Evolutionary conservation across 495 filamentous ascomycete species (phyloP).

Genomic region (Bacidia gigantensis): DNA sequence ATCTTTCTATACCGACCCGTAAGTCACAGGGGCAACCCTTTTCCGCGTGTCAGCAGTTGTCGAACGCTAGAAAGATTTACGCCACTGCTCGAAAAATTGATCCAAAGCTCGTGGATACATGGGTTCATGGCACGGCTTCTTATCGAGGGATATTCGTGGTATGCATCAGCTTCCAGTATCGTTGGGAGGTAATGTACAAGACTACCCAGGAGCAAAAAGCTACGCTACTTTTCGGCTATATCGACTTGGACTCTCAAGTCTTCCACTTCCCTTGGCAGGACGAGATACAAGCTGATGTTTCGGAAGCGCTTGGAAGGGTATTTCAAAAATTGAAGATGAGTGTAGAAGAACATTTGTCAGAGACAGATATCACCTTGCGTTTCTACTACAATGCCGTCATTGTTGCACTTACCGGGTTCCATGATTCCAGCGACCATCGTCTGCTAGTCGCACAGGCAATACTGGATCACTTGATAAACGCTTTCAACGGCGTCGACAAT

Average conservation of each 20-base stretch:
- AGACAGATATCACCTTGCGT: not conserved
- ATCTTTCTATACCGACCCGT: not conserved
- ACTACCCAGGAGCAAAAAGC: slow-evolving; percentile 26
- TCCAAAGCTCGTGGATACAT: not conserved
- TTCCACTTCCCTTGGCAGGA: slow-evolving; percentile 12
- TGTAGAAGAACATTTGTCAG: not conserved
- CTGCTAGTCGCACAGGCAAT: not conserved
- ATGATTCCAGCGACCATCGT: slow-evolving; percentile 18
- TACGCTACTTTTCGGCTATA: slow-evolving; percentile 26
- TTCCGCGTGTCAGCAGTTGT: not conserved
- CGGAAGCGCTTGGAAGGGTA: slow-evolving; percentile 9
- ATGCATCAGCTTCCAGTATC: not conserved
- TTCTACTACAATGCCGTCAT: slow-evolving; percentile 1
- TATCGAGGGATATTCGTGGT: not conserved
- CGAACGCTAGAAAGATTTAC: not conserved
- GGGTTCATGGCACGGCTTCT: not conserved
- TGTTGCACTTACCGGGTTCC: not conserved
- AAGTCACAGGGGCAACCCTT: not conserved
- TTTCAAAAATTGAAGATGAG: not conserved
- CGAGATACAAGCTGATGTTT: not conserved
- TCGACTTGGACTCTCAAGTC: slow-evolving; percentile 18
- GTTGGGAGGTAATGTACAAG: slow-evolving; percentile 22
- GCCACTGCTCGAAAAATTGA: not conserved
- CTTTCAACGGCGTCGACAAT: not conserved
- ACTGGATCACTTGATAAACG: not conserved